These are phyloP conservation scores for Endotrypanum monterogeii DNA, from an alignment of 208 protist genomes.

Conservation along the genomic window DNA sequence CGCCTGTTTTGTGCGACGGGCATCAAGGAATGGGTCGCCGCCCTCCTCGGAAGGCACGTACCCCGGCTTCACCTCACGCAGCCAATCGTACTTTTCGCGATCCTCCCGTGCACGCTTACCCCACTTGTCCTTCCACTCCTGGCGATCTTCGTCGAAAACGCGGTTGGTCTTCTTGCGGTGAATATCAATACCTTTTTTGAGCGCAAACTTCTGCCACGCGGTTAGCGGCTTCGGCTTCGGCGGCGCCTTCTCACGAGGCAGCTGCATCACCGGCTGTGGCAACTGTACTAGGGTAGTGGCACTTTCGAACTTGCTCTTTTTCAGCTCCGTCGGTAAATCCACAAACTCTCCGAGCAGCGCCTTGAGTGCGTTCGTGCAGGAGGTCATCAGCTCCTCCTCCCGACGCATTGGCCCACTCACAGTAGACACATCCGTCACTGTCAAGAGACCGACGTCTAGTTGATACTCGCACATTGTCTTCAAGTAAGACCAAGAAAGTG, in stretches of 20 bases:
- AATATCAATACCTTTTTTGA: slow-evolving; percentile 93
- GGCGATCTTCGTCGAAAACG: slow-evolving; percentile 89
- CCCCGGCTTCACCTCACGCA: slow-evolving; percentile 88
- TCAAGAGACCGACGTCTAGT: slow-evolving; percentile 79
- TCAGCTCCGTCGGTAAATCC: slow-evolving; percentile 65
- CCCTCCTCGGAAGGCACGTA: slow-evolving; percentile 88
- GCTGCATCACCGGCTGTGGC: slow-evolving; percentile 80
- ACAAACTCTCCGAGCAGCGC: slow-evolving; percentile 71
- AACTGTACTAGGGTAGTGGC: slow-evolving; percentile 69
- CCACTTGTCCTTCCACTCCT: slow-evolving; percentile 93
- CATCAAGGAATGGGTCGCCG: slow-evolving; percentile 93
- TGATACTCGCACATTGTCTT: slow-evolving; percentile 73
- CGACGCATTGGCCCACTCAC: slow-evolving; percentile 82
- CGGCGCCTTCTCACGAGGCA: slow-evolving; percentile 93
- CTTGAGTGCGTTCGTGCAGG: slow-evolving; percentile 65
- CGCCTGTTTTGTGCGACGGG: slow-evolving; percentile 82
- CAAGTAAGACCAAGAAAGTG: neutral
- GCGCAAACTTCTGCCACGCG: slow-evolving; percentile 92
- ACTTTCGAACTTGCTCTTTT: slow-evolving; percentile 85
- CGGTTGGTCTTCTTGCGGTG: slow-evolving; percentile 89
- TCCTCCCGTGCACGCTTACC: slow-evolving; percentile 92
- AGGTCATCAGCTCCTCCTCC: slow-evolving; percentile 77
- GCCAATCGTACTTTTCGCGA: slow-evolving; percentile 90
- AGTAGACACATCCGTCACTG: slow-evolving; percentile 73
- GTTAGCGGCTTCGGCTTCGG: slow-evolving; percentile 88